phyloP scores from a whole-genome alignment of 2,329 filamentous ascomycete genomes.

The Exophiala bonariae region DNA sequence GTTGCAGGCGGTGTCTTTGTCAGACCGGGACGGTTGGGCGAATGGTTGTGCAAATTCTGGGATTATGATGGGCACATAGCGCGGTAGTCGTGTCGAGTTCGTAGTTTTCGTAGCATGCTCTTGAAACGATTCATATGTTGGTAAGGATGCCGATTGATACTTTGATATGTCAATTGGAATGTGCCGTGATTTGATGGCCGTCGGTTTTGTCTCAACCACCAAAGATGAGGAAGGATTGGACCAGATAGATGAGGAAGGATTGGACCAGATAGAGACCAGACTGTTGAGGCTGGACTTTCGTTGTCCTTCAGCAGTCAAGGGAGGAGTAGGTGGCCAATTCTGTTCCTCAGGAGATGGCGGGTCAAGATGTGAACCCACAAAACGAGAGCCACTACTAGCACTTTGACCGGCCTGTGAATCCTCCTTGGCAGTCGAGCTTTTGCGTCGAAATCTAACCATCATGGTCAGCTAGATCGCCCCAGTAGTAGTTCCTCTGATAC shows the following conservation, averaged over 20 bases:
- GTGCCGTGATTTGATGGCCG: slow-evolving; percentile 8
- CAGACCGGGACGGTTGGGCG: slow-evolving; percentile 14
- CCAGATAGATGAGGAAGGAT: slow-evolving; percentile 16
- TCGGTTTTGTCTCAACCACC: slow-evolving; percentile 7
- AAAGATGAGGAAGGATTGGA: slow-evolving; percentile 13
- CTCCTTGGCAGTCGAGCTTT: slow-evolving; percentile 14
- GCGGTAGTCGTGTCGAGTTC: slow-evolving; percentile 23
- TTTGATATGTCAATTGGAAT: slow-evolving; percentile 19
- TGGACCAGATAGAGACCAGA: slow-evolving; percentile 19
- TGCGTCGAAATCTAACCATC: slow-evolving; percentile 24
- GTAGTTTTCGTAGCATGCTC: slow-evolving; percentile 13
- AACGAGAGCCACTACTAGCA: slow-evolving; percentile 11
- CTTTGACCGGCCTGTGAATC: slow-evolving; percentile 4
- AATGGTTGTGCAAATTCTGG: slow-evolving; percentile 32
- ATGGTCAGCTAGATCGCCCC: slow-evolving; percentile 10
- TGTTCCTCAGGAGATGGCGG: slow-evolving; percentile 21
- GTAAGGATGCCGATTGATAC: slow-evolving; percentile 12
- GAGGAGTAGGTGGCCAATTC: slow-evolving; percentile 17
- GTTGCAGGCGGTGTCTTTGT: slow-evolving; percentile 14
- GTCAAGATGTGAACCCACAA: slow-evolving; percentile 22
- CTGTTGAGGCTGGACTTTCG: slow-evolving; percentile 5
- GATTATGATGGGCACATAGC: slow-evolving; percentile 33
- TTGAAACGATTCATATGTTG: slow-evolving; percentile 10
- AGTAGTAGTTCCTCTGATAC: too few relatives aligned
- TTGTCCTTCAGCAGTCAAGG: slow-evolving; percentile 8